Evolutionary conservation across 106 monocot species (phyloP), one percentile per base, ranked within the genome.

Genomic region (Allium cepa): DNA sequence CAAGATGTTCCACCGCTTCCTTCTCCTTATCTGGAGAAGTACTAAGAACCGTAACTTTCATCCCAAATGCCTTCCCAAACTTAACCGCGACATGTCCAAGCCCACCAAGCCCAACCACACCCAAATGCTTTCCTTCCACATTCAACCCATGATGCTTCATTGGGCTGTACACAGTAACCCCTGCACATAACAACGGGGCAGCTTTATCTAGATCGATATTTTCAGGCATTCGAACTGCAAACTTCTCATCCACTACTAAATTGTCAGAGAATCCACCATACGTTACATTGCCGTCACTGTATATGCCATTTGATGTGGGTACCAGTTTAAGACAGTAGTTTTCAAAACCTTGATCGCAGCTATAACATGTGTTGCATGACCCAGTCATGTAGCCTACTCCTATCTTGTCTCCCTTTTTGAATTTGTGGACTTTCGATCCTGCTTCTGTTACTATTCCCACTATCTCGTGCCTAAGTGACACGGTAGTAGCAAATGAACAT

Each of bases 11-110:
- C 17, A 84, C 57, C 10, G 93, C 86, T 51, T 87, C 93, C 36
- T 75, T 64, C 57, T 80, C 81, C 71, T 94, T 90, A 18, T 16
- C 57, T 4, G 77, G 77, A 14, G 84, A 82, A 15, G 84, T 57
- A 73, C 86, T 94, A 55, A 94, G 86, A 17, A 94, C 87, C 4
- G 84, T 94, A 17, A 90, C 86, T 50, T 82, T 90, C 86, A 84
- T 68, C 11, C 90, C 93, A 59, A 94, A 79, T 0, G 89, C 86
- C 84, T 90, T 90, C 7, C 59, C 93, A 51, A 90, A 90, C 74
- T 84, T 89, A 6, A 94, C 86, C 0, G 93, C 93, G 3, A 94
- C 82, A 17, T 94, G 93, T 9, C 93, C 90, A 3, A 94, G 82
- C 1, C 93, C 90, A 1, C 90, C 86, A 8, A 94, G 79, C 14